Percentiles rank a stretch among this genome's conserved stretches.
Conservation (phyloP, 129 eudicot species). For the Tagetes patula region DNA sequence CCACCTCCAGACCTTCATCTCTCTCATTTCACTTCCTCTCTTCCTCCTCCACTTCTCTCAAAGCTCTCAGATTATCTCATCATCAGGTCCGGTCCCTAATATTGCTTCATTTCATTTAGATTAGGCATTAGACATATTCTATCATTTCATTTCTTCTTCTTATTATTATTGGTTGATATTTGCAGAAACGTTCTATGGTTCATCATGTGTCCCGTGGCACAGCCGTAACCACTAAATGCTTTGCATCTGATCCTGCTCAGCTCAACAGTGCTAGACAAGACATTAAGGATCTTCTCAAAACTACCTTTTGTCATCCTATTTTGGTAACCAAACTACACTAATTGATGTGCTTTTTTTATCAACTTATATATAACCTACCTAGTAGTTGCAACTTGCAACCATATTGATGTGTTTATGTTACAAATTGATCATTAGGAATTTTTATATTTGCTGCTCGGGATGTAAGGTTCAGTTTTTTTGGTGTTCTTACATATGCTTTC, state of each 20-base stretch:
- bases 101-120: not conserved
- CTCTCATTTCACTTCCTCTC: constrained; percentile 30
- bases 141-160: not conserved
- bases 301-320: constrained; percentile 82
- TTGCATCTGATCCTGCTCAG: constrained; percentile 65
- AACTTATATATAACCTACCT: not conserved
- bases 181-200: constrained; percentile 36
- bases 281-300: constrained; percentile 68
- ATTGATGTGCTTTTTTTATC: not conserved
- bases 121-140: too few species aligned
- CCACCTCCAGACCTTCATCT: constrained; percentile 40
- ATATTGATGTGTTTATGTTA: not conserved
- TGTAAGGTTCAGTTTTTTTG: not conserved
- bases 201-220: constrained; percentile 37
- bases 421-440: not conserved
- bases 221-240: constrained; percentile 48
- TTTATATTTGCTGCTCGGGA: not conserved
- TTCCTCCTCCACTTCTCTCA: constrained; percentile 43
- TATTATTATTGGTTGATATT: not conserved
- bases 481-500: not conserved
- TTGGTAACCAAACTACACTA: constrained; percentile 41
- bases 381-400: constrained; percentile 3
- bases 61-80: constrained; percentile 44
- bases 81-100: constrained; percentile 37
- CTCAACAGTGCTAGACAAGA: constrained; percentile 83